Base-by-base conservation (phyloP, 495 filamentous ascomycete species). In the Aspergillus nidulans region DNA sequence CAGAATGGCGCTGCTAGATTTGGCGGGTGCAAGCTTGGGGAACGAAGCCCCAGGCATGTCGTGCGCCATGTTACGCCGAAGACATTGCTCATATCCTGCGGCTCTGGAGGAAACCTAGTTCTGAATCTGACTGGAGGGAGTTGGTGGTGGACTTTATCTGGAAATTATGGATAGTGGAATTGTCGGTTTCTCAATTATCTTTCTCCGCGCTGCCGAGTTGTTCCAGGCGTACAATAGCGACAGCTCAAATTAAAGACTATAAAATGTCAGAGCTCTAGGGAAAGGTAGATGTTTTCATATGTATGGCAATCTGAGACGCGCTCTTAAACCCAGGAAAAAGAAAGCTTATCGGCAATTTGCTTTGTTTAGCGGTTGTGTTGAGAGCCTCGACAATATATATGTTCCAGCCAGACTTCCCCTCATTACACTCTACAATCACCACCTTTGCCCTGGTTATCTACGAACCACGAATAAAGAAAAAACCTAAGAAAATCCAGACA, bases 31-130 rank as follows among this genome's bases (percentile, higher is more conserved):
- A 65, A 51, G 25, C 57, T 66, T 41, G 65, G 63, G 53, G 61
- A 45, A 30, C 68, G 68, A 25, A 77, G 58, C 47, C 75, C 73
- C 57, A 60, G 58, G 67, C 77, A 77, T 63, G 74, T 67, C 52
- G 64, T 63, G 59, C 71, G 69, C 76, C 74, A 76, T 72, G 72
- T 68, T 63, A 68, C 63, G 58, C 69, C 65, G 61, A 73, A 60
- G 50, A 66, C 76, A 75, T 72, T 72, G 65, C 65, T 79, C 77
- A 81, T 81, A 61, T 72, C 71, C 64, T 60, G 61, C 55, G 43
- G 60, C 61, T 62, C 52, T 52, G 42, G 41, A 32, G 45, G 49
- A 23, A 54, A n/a, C 13, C 8, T 45, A 57, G 57, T 36, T 55
- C 21, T 28, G 28, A 52, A 43, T 34, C 3, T 34, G 10, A 34